Percentiles rank a stretch among this genome's conserved stretches.
These are phyloP conservation scores for Euphrasia arctica DNA, from an alignment of 305 asterid genomes.

Conservation along the genomic window DNA sequence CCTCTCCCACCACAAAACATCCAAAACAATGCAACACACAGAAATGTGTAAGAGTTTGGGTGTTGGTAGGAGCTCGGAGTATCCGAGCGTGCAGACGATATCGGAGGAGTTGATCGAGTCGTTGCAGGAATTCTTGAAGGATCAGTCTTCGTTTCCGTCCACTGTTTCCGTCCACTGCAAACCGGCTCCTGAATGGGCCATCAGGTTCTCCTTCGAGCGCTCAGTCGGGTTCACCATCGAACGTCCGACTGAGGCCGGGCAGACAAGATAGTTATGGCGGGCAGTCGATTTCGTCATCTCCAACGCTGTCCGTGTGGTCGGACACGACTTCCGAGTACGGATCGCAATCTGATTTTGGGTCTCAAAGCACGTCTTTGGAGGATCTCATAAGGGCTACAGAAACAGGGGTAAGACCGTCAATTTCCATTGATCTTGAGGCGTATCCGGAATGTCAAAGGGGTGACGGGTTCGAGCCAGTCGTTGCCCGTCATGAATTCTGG, in stretches of 20 bases:
- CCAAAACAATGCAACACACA: neutral
- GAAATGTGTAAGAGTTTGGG: conserved; percentile 69
- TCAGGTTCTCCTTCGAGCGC: too few relatives aligned
- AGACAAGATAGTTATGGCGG: conserved; percentile 38
- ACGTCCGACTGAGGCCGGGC: conserved; percentile 4
- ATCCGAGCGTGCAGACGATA: conserved; percentile 60
- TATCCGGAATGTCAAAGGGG: conserved; percentile 34
- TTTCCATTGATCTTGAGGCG: conserved; percentile 76
- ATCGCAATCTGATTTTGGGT: conserved; percentile 27
- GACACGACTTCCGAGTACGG: conserved; percentile 39
- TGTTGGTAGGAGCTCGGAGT: conserved; percentile 61
- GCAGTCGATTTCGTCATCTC: conserved; percentile 46
- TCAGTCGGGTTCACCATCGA: conserved; percentile 23
- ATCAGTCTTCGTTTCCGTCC: conserved; percentile 54
- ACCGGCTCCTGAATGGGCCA: conserved; percentile 14
- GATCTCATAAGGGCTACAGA: conserved; percentile 75
- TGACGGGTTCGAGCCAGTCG: conserved; percentile 50
- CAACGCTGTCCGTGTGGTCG: conserved; percentile 37
- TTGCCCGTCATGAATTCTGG: conserved; percentile 54
- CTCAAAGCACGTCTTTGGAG: conserved; percentile 51
- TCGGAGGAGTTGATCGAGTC: conserved; percentile 65
- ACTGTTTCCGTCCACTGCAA: too few relatives aligned
- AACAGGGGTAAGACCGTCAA: conserved; percentile 42
- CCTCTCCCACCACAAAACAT: too few relatives aligned
- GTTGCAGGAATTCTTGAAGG: conserved; percentile 64